Conservation (phyloP, 2,329 filamentous ascomycete genomes). For the Tolypocladium nubicola region DNA sequence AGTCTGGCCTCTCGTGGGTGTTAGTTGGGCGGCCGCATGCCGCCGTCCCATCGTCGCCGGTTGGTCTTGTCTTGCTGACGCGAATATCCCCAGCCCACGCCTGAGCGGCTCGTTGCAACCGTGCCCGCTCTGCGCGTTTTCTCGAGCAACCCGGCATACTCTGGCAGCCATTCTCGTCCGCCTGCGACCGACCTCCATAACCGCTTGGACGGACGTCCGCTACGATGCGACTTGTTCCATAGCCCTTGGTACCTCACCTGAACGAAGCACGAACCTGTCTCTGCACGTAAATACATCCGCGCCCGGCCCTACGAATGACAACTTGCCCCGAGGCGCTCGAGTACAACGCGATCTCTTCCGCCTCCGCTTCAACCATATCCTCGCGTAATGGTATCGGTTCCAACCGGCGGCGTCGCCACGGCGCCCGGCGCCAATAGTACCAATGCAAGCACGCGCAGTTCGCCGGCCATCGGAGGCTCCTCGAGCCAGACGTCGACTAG, state of each 20-base stretch:
- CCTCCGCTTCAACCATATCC: constrained; percentile 2
- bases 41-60: not conserved
- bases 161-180: not conserved
- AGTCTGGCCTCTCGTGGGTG: constrained; percentile 2
- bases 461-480: constrained; percentile 32
- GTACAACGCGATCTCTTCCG: constrained; percentile 3
- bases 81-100: not conserved
- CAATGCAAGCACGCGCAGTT: constrained; percentile 41
- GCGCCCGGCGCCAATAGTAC: constrained; percentile 27
- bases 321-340: not conserved
- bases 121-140: not conserved
- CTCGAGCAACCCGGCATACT: not conserved
- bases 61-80: constrained; percentile 1
- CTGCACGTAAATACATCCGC: not conserved
- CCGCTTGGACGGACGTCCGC: constrained; percentile 4
- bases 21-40: constrained; percentile 3
- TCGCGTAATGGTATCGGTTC: constrained; percentile 27
- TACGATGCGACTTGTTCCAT: constrained; percentile 11
- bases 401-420: constrained; percentile 25
- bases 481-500: constrained; percentile 28
- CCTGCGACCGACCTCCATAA: not conserved
- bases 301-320: not conserved
- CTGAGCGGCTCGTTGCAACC: not conserved
- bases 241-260: constrained; percentile 6
- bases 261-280: not conserved